These are phyloP conservation scores for Eremomyces bilateralis DNA, from an alignment of 495 filamentous ascomycete species.

Conservation along the genomic window DNA sequence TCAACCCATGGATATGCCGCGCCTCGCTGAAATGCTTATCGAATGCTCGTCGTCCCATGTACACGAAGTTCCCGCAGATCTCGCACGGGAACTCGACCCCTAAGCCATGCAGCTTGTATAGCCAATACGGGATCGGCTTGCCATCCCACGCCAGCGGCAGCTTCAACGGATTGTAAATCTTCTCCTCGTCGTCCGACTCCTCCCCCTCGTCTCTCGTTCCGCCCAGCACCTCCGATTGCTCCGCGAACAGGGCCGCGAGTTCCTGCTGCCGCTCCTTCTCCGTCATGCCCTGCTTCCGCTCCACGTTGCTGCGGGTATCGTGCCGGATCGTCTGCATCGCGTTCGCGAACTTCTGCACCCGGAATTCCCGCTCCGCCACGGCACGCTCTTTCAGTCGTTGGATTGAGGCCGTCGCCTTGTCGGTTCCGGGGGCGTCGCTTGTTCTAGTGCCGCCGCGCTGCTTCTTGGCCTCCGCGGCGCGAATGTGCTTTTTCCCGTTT, in stretches of 20 bases:
- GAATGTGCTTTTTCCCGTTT: constrained; percentile 76
- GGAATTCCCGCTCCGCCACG: constrained; percentile 73
- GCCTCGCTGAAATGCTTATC: constrained; percentile 97
- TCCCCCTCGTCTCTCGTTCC: constrained; percentile 22
- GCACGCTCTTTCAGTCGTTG: constrained; percentile 75
- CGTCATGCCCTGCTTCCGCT: constrained; percentile 87
- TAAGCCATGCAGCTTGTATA: constrained; percentile 89
- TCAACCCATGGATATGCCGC: constrained; percentile 75
- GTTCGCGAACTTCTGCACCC: constrained; percentile 51
- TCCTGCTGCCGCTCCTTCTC: constrained; percentile 85
- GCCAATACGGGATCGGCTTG: constrained; percentile 96
- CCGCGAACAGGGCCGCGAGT: constrained; percentile 61
- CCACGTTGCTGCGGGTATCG: constrained; percentile 79
- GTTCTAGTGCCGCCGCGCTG: constrained; percentile 11
- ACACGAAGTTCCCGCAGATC: constrained; percentile 93
- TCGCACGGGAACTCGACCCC: constrained; percentile 92
- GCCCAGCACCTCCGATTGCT: constrained; percentile 25
- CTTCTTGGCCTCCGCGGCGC: constrained; percentile 42
- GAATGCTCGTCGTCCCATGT: constrained; percentile 86
- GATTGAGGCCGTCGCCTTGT: too few species aligned
- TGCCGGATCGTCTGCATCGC: constrained; percentile 58
- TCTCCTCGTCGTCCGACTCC: constrained; percentile 49
- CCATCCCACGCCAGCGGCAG: constrained; percentile 92
- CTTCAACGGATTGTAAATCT: constrained; percentile 91
- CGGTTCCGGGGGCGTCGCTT: constrained; percentile 16